phyloP scores from a whole-genome alignment of 768 basidiomycete genomes.

The Crepidotus variabilis region DNA sequence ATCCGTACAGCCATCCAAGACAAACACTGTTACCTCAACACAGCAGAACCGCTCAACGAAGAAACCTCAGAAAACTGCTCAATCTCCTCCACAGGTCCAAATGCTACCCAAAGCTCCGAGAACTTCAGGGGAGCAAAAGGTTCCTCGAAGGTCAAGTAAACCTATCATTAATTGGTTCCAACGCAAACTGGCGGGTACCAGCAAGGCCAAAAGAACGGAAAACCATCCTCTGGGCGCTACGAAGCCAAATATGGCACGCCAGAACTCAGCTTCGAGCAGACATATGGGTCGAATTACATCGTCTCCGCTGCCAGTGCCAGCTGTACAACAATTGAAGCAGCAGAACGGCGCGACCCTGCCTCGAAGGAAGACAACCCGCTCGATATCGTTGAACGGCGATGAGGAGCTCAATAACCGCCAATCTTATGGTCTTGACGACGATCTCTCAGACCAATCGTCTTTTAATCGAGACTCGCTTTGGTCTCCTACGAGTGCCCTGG shows the following conservation, averaged over 20 bases:
- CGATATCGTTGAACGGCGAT: conserved; percentile 60
- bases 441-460: conserved; percentile 50
- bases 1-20: not conserved
- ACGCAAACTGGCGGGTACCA: conserved; percentile 75
- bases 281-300: conserved; percentile 38
- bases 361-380: conserved; percentile 42
- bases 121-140: conserved; percentile 50
- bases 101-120: not conserved
- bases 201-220: conserved; percentile 48
- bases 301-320: conserved; percentile 35
- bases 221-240: conserved; percentile 28
- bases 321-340: conserved; percentile 22
- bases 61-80: not conserved
- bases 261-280: conserved; percentile 27
- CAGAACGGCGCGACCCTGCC: conserved; percentile 27
- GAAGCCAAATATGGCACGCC: conserved; percentile 30
- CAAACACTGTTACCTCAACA: too few species aligned
- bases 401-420: conserved; percentile 39
- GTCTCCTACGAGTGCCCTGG: conserved; percentile 71
- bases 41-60: not conserved
- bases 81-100: not conserved
- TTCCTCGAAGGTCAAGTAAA: conserved; percentile 68
- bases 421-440: conserved; percentile 42
- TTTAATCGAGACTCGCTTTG: conserved; percentile 71
- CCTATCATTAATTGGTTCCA: conserved; percentile 91